These are phyloP conservation scores for Ambrosiella beaveri DNA, from an alignment of 2,329 filamentous ascomycete species.

Conservation along the genomic window DNA sequence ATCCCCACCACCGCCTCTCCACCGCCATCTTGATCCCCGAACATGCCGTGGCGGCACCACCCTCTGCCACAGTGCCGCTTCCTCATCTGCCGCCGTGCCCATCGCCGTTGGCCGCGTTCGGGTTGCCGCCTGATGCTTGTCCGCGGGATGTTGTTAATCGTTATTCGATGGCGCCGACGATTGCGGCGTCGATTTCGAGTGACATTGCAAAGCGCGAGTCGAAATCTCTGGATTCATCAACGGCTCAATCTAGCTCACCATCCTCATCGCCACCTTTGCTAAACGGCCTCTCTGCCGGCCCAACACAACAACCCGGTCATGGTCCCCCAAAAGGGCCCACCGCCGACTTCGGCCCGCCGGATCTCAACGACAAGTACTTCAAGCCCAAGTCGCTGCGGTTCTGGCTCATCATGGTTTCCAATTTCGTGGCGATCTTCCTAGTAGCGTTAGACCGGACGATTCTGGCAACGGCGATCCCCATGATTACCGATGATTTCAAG, in stretches of 20 bases:
- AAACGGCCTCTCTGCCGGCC: too few species aligned
- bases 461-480: slow-evolving; percentile 34
- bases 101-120: background rate
- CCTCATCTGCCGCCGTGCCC: background rate
- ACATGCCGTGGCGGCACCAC: background rate
- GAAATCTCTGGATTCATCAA: background rate
- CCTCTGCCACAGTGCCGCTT: background rate
- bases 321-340: background rate
- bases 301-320: background rate
- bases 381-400: slow-evolving; percentile 35
- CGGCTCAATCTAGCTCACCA: background rate
- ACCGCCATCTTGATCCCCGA: background rate
- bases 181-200: background rate
- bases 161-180: background rate
- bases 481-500: slow-evolving; percentile 34
- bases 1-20: background rate
- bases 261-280: too few species aligned
- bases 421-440: slow-evolving; percentile 38
- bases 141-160: background rate
- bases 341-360: background rate
- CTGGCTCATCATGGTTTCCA: slow-evolving; percentile 36
- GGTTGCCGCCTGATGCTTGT: background rate
- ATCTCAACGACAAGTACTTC: slow-evolving; percentile 26
- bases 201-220: background rate
- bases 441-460: slow-evolving; percentile 40